A percentile compares a stretch with the other conserved stretches of the same genome.
Conservation (phyloP, 2,329 filamentous ascomycete species). For the Monilinia fructigena region DNA sequence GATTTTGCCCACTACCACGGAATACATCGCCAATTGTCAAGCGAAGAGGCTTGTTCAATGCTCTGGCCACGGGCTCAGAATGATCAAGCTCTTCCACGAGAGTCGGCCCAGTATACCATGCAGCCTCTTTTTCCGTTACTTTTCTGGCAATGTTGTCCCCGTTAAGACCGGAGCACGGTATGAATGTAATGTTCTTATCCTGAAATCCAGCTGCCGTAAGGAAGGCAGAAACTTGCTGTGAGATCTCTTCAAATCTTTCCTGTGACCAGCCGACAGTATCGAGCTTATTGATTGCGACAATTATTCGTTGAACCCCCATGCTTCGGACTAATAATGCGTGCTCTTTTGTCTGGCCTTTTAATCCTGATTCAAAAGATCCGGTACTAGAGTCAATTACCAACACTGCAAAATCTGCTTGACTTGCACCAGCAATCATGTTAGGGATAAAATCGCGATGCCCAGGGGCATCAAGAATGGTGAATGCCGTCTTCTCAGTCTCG, state of each 20-base stretch:
- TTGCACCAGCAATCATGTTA: conserved; percentile 97
- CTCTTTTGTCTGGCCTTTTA: conserved; percentile 92
- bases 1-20: conserved; percentile 73
- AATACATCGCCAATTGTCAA: conserved; percentile 89
- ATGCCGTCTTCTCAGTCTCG: conserved; percentile 79
- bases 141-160: conserved; percentile 78
- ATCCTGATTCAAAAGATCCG: conserved; percentile 88
- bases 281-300: conserved; percentile 94
- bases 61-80: conserved; percentile 70
- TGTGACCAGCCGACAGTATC: conserved; percentile 83
- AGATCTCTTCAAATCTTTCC: conserved; percentile 80
- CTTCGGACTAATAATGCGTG: conserved; percentile 87
- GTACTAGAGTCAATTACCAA: conserved; percentile 88
- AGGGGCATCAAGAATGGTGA: conserved; percentile 93
- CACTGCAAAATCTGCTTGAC: conserved; percentile 92
- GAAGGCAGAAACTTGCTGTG: conserved; percentile 79
- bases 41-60: conserved; percentile 75
- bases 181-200: conserved; percentile 75
- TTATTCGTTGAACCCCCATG: conserved; percentile 82
- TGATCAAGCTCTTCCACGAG: conserved; percentile 81
- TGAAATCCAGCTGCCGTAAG: conserved; percentile 79
- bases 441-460: conserved; percentile 95
- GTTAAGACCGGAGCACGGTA: conserved; percentile 85
- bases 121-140: conserved; percentile 54
- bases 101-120: conserved; percentile 80